Evolutionary conservation across 176 grass and related monocot species (phyloP), one percentile per base, ranked within the genome.

Genomic region (Triticum aestivum): DNA sequence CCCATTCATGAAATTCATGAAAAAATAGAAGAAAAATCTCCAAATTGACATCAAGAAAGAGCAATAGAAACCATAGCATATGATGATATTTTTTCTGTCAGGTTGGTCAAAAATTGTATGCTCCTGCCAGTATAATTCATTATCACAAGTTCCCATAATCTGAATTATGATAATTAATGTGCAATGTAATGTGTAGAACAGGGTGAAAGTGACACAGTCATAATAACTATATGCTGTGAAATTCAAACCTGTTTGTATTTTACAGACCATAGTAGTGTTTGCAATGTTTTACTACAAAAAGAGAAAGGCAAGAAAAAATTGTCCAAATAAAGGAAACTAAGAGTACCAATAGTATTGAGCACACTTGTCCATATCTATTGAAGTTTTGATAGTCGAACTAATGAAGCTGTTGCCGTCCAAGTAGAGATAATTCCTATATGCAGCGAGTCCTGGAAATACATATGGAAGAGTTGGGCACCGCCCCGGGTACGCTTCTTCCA

Each of bases 201-300:
- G 63, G 42, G 63, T 49, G 42, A 44, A 21, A 59, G 5, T 83
- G 45, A 61, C 13, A 83, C 41, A 1, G 11, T 52, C 81, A 83
- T 62, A 44, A 62, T 73, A n/a, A 17, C 15, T 61, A 59, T 59
- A 27, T 83, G 33, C 34, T 61, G 37, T 11, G 13, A 72, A 73
- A 71, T 26, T 83, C n/a, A 74, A 83, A 61, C 5, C 69, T 82
- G 26, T 8, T 0, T 41, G 21, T 59, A 66, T 47, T 38, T 67
- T 81, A 49, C 8, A 17, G 39, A 39, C 59, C 35, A 27, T 26
- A 83, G 1, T 62, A 8, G 10, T 45, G 4, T 74, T 84, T 29
- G 14, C 56, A 84, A 49, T 49, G 61, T 84, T 66, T 32, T 67
- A 81, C 42, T 21, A 68, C 63, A 34, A 33, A 9, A 44, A 81